A percentile compares a stretch with the other conserved stretches of the same genome.
These are phyloP conservation scores for Pisolithus tinctorius DNA, from an alignment of 768 basidiomycete genomes.

Conservation along the genomic window DNA sequence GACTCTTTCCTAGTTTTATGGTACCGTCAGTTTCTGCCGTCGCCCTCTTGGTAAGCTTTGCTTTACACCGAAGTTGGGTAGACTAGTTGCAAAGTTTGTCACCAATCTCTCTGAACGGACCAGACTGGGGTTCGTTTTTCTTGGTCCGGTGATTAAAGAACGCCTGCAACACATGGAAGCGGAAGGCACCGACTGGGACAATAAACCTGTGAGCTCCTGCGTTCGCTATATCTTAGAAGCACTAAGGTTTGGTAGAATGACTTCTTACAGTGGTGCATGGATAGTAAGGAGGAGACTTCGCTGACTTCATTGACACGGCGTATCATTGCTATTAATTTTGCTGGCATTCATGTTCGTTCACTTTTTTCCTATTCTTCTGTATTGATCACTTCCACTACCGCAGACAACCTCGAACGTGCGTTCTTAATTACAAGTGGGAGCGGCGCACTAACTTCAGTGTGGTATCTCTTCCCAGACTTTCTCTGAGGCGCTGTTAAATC, in stretches of 20 bases:
- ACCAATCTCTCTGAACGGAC: not conserved
- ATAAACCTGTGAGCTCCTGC: not conserved
- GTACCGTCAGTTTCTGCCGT: not conserved
- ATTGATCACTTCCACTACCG: not conserved
- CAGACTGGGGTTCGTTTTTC: not conserved
- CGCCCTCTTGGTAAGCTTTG: not conserved
- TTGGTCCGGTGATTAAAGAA: not conserved
- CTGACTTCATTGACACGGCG: not conserved
- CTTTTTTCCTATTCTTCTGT: not conserved
- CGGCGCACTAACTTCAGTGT: not conserved
- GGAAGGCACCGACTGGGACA: not conserved
- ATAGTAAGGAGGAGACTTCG: not conserved
- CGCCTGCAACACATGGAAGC: not conserved
- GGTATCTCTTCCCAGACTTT: conserved; percentile 16
- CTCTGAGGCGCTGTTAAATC: conserved; percentile 28
- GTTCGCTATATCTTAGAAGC: not conserved
- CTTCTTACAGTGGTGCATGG: not conserved
- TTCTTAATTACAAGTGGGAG: not conserved
- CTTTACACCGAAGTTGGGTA: not conserved
- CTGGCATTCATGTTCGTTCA: conserved; percentile 13
- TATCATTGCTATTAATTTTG: not conserved
- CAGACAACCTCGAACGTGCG: not conserved
- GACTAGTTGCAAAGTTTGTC: not conserved
- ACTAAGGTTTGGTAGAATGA: not conserved
- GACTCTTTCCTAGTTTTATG: not conserved